phyloP scores from a whole-genome alignment of 306 rosid genomes.

The Cajanus cajan region DNA sequence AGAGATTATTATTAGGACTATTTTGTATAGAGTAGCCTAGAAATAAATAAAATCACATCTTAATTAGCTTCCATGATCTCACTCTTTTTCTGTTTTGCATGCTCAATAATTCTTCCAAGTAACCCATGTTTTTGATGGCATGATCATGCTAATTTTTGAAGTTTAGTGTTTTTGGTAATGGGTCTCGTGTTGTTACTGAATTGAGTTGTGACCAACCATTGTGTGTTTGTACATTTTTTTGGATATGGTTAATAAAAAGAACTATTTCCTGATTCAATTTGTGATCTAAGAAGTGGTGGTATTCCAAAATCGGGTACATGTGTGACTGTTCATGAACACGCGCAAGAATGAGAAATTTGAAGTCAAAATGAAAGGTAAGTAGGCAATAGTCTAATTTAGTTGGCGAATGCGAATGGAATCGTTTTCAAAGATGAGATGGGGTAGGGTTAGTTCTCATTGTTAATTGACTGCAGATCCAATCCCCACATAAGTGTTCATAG shows the following conservation, averaged over 20 bases:
- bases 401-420: constrained; percentile 37
- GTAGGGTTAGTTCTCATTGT: constrained; percentile 12
- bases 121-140: no score
- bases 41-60: constrained; percentile 21
- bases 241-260: not conserved
- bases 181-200: not conserved
- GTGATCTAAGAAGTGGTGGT: not conserved
- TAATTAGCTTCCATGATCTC: not conserved
- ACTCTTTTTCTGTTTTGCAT: not conserved
- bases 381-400: constrained; percentile 26
- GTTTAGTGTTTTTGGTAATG: not conserved
- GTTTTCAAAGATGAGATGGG: constrained; percentile 31
- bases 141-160: no score
- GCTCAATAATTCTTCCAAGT: not conserved
- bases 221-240: not conserved
- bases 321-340: constrained; percentile 39
- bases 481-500: constrained; percentile 6
- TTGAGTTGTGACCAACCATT: not conserved
- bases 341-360: constrained; percentile 29
- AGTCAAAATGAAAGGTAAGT: constrained; percentile 45
- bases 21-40: constrained; percentile 31
- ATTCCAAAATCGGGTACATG: not conserved
- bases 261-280: not conserved
- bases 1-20: constrained; percentile 24
- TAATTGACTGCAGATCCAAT: constrained; percentile 22